Evolutionary conservation across 495 filamentous ascomycete species (phyloP), one percentile per base, ranked within the genome.

Genomic region (Astrothelium macrocarpum): DNA sequence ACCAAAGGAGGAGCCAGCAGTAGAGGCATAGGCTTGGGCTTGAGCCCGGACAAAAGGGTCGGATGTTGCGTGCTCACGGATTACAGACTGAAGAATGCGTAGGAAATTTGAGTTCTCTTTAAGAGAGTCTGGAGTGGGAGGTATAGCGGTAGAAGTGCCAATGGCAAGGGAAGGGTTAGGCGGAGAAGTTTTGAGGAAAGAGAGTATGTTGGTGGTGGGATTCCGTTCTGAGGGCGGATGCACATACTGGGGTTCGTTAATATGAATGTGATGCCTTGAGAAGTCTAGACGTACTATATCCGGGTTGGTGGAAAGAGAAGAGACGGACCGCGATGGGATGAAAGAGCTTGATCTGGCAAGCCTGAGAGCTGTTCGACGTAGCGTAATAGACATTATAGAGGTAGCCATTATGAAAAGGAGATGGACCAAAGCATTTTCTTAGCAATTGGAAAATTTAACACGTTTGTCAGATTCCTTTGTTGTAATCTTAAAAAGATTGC

Each of bases 91-190:
- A 26, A 98, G 77, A 64, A 92, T 86, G 7, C 77, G 62, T 2
- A 94, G 73, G 71, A 98, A 98, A 26, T 79, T 74, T 2, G 78
- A 84, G 73, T 97, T 98, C 68, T 89, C 87, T 36, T 75, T 81
- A 68, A 97, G 86, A 31, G 87, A 87, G 59, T 84, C 77, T 11
- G 91, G 85, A 0, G 87, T 90, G 18, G 91, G 91, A 2, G 91
- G 92, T 31, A 94, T 65, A 59, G 81, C 73, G 28, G 84, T 82
- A 0, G 89, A 85, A 25, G 84, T 84, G 64, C 92, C 94, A 68
- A 97, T 87, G 14, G 90, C 84, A 32, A 96, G 78, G 42, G 80
- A 71, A 5, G 80, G 73, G 25, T 78, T 87, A 1, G 90, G 89
- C 1, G 92, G 90, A 12, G 82, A 74, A 12, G 86, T 87, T n/a